Conservation (phyloP, 1,284 basidiomycete genomes). For the Sporisorium graminicola region DNA sequence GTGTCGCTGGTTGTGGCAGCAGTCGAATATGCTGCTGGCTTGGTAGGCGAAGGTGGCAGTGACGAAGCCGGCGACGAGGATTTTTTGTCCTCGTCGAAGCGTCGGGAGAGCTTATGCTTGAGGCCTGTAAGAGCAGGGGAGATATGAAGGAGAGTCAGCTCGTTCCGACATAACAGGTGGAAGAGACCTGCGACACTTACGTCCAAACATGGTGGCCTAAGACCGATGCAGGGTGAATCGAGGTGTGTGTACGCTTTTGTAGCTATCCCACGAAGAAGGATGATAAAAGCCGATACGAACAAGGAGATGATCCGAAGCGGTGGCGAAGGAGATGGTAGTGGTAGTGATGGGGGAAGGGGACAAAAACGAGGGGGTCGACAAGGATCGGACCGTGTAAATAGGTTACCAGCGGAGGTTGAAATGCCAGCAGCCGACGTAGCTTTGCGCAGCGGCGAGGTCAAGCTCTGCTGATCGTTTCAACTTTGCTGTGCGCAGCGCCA, state of each 20-base stretch:
- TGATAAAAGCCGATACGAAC: not conserved
- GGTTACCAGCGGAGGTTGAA: slow-evolving; percentile 32
- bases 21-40: slow-evolving; percentile 21
- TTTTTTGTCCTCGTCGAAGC: slow-evolving; percentile 38
- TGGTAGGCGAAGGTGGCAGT: slow-evolving; percentile 45
- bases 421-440: not conserved
- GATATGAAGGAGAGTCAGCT: not conserved
- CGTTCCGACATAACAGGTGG: not conserved
- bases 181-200: slow-evolving; percentile 12
- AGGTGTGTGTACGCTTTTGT: not conserved
- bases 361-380: not conserved
- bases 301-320: not conserved
- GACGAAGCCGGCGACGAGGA: slow-evolving; percentile 29
- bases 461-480: not conserved
- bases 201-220: slow-evolving; percentile 23
- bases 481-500: not conserved
- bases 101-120: slow-evolving; percentile 45
- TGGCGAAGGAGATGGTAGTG: not conserved
- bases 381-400: slow-evolving; percentile 42
- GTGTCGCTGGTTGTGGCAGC: slow-evolving; percentile 1
- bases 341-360: slow-evolving; percentile 11
- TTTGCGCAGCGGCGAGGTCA: not conserved
- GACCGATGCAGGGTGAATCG: not conserved
- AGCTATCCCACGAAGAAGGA: not conserved
- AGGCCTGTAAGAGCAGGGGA: slow-evolving; percentile 17